Conservation (phyloP, 257 asterid species). For the Solanum appendiculatum region DNA sequence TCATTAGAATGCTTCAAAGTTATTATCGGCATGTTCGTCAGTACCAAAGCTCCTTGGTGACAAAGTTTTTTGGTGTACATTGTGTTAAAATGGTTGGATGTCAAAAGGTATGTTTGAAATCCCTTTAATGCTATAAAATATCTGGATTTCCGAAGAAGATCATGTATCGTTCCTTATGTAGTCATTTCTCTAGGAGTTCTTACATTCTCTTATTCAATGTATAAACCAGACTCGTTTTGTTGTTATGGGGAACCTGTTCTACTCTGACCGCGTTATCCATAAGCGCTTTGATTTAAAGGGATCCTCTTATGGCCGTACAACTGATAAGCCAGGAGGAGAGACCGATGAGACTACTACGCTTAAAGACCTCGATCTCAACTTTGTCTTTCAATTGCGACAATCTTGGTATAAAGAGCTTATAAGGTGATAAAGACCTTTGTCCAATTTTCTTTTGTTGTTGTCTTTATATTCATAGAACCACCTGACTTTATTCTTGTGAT, state of each 20-base stretch:
- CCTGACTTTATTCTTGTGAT: not conserved
- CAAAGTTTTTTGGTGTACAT: constrained; percentile 17
- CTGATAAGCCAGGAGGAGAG: constrained; percentile 52
- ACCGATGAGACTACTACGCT: constrained; percentile 79
- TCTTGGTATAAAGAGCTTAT: constrained; percentile 65
- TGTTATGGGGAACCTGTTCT: constrained; percentile 81
- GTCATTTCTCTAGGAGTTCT: not conserved
- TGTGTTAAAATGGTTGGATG: constrained; percentile 21
- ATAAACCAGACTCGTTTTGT: constrained; percentile 33
- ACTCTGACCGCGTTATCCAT: constrained; percentile 72
- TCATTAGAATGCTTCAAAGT: constrained; percentile 18
- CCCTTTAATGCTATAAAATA: not conserved
- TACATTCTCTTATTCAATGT: not conserved
- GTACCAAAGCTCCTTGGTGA: constrained; percentile 12
- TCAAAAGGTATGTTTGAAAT: constrained; percentile 11
- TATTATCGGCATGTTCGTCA: constrained; percentile 12
- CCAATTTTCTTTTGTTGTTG: not conserved
- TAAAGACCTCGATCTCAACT: constrained; percentile 76
- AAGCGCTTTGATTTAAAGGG: constrained; percentile 78
- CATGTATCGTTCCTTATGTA: not conserved
- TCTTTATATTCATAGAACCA: not conserved
- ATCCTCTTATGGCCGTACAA: constrained; percentile 74
- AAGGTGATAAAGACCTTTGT: constrained; percentile 33
- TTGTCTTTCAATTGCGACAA: constrained; percentile 43
- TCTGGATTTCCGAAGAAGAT: not conserved